A percentile compares a stretch with the other conserved stretches of the same genome.
Evolutionary conservation across 441 rosid species (phyloP).

Genomic region (Jatropha multifida): DNA sequence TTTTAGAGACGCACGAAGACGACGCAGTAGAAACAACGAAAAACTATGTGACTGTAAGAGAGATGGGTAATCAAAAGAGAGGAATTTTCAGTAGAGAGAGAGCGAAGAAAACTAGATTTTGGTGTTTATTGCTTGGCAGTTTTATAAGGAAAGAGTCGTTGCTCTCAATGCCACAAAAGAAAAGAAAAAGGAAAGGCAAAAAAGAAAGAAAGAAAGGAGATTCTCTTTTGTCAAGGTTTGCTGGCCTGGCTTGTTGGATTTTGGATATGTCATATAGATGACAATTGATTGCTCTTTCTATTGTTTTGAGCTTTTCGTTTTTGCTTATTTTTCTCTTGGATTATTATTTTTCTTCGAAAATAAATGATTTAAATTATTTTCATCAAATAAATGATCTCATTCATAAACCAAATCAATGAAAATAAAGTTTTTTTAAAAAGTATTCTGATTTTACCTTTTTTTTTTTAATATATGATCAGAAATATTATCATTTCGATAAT

Average conservation of each 20-base stretch:
- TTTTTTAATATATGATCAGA: too few relatives aligned
- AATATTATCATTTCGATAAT: too few relatives aligned
- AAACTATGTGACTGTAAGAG: neutral
- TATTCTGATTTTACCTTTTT: too few relatives aligned
- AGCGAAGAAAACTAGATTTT: conserved; percentile 38
- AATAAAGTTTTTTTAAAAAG: too few relatives aligned
- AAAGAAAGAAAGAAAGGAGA: conserved; percentile 20
- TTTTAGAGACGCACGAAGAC: too few relatives aligned
- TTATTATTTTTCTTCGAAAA: too few relatives aligned
- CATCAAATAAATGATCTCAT: too few relatives aligned
- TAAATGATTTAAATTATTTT: too few relatives aligned
- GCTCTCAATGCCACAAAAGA: conserved; percentile 48
- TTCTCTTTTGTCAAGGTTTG: conserved; percentile 40
- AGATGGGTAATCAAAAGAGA: neutral
- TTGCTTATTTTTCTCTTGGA: neutral
- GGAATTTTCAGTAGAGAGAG: neutral
- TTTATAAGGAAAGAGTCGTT: conserved; percentile 34
- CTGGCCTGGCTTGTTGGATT: conserved; percentile 24
- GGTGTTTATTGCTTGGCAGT: conserved; percentile 24
- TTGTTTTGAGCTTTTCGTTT: neutral
- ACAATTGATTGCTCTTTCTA: neutral
- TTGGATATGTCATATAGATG: conserved; percentile 6
- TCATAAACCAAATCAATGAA: too few relatives aligned
- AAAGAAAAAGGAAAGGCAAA: neutral
- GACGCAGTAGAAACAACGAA: neutral